Evolutionary conservation across 805 yeast species (phyloP).

Genomic region (Wickerhamomyces pijperi): DNA sequence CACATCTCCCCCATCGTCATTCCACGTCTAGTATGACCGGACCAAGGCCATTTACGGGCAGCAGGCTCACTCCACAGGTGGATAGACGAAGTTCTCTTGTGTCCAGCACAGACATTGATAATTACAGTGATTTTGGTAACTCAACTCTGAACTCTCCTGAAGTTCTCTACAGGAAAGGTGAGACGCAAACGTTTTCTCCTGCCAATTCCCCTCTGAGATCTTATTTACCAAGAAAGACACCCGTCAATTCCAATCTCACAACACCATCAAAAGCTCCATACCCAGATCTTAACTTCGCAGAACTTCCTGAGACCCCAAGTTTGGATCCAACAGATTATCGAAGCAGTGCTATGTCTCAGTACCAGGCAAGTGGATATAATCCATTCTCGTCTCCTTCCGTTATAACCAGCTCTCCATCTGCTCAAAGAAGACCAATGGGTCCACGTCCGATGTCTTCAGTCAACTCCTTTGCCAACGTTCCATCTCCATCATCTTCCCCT

Average conservation of each 20-base stretch:
- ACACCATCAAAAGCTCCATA: neutral
- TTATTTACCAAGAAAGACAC: neutral
- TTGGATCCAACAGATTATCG: neutral
- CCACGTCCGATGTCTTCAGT: conserved; percentile 13
- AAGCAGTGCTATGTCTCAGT: no score
- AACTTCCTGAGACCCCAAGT: neutral
- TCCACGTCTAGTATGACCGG: neutral
- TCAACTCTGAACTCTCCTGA: neutral
- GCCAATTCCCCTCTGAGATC: neutral
- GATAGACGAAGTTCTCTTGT: neutral
- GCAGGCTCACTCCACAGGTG: neutral
- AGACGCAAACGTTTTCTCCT: neutral
- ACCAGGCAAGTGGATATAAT: no score
- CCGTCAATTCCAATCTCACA: neutral
- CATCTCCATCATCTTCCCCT: conserved; percentile 17
- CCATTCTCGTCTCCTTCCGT: neutral
- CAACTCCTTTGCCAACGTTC: conserved; percentile 1
- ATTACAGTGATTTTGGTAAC: neutral
- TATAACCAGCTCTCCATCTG: neutral
- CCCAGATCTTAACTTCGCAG: neutral
- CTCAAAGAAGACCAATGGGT: conserved; percentile 5
- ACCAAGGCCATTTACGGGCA: neutral
- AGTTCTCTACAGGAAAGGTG: neutral
- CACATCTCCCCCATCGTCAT: neutral
- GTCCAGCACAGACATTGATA: no score